Percentiles rank a stretch among this genome's conserved stretches.
phyloP scores from a whole-genome alignment of 306 rosid species.

The Hippophae tibetana region DNA sequence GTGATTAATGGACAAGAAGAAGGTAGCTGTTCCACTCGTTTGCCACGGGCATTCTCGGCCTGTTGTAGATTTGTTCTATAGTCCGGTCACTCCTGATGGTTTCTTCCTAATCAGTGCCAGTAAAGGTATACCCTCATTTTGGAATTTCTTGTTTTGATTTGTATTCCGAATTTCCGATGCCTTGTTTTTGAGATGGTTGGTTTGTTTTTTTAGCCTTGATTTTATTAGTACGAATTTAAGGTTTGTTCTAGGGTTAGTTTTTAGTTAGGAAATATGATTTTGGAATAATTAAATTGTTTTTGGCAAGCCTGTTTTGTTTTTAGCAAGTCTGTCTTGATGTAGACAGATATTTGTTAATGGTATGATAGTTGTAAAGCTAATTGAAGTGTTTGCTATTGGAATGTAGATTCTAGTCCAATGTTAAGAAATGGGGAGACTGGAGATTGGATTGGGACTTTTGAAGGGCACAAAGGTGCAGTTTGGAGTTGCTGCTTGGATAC shows the following conservation, averaged over 20 bases:
- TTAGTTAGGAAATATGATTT: neutral
- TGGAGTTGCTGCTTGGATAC: conserved; percentile 96
- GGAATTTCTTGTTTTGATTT: neutral
- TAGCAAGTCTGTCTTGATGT: too few species aligned
- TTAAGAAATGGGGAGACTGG: conserved; percentile 89
- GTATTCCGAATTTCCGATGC: neutral
- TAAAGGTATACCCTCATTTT: conserved; percentile 42
- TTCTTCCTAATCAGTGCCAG: conserved; percentile 91
- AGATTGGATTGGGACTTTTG: conserved; percentile 92
- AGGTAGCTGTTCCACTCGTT: conserved; percentile 55
- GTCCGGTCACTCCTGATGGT: conserved; percentile 79
- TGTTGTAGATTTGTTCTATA: conserved; percentile 78
- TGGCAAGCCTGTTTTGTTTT: neutral
- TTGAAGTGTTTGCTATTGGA: neutral
- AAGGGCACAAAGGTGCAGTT: conserved; percentile 93
- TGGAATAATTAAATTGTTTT: neutral
- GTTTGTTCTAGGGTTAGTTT: neutral
- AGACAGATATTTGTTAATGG: too few species aligned
- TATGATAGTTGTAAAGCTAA: neutral
- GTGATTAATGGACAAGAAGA: conserved; percentile 60
- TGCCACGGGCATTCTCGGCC: conserved; percentile 89
- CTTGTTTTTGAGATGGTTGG: neutral
- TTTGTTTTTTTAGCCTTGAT: neutral
- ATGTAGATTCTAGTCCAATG: conserved; percentile 76
- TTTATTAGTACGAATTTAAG: neutral